These are phyloP conservation scores for Hermanozyma aechmeae DNA, from an alignment of 805 yeast species.

Conservation along the genomic window DNA sequence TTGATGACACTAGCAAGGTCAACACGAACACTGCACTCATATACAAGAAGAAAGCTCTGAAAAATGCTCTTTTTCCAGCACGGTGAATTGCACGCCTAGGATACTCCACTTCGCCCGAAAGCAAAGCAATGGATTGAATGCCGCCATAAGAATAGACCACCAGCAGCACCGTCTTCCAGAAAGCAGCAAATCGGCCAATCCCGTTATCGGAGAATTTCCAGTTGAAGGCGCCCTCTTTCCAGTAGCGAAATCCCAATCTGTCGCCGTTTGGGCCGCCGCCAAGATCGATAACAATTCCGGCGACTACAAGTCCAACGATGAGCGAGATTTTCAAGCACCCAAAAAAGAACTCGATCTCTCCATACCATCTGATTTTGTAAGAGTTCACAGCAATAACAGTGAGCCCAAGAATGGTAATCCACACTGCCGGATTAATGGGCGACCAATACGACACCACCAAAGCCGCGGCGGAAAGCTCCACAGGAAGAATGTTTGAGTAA, in stretches of 20 bases:
- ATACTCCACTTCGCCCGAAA: not conserved
- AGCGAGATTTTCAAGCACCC: slow-evolving; percentile 10
- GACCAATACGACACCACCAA: slow-evolving; percentile 39
- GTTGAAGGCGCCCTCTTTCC: slow-evolving; percentile 1
- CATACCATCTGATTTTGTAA: not conserved
- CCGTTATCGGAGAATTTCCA: not conserved
- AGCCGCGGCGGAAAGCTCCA: slow-evolving; percentile 39
- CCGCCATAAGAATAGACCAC: not conserved
- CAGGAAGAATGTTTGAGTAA: slow-evolving; percentile 26
- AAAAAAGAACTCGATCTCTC: not conserved
- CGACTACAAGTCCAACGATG: not conserved
- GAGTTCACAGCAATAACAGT: not conserved
- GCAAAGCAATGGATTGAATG: not conserved
- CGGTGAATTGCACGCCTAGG: not conserved
- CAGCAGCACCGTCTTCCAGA: not conserved
- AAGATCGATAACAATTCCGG: not conserved
- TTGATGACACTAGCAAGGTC: not conserved
- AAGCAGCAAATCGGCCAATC: not conserved
- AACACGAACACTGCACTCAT: not conserved
- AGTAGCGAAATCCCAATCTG: slow-evolving; percentile 1
- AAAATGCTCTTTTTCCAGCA: not conserved
- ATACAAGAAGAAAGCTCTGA: not conserved
- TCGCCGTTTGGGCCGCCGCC: not conserved
- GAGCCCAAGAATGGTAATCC: slow-evolving; percentile 29
- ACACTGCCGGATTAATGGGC: slow-evolving; percentile 33